Percentiles rank a stretch among this genome's conserved stretches.
Evolutionary conservation across 2,329 filamentous ascomycete species (phyloP).

Genomic region (Colletotrichum phormii): DNA sequence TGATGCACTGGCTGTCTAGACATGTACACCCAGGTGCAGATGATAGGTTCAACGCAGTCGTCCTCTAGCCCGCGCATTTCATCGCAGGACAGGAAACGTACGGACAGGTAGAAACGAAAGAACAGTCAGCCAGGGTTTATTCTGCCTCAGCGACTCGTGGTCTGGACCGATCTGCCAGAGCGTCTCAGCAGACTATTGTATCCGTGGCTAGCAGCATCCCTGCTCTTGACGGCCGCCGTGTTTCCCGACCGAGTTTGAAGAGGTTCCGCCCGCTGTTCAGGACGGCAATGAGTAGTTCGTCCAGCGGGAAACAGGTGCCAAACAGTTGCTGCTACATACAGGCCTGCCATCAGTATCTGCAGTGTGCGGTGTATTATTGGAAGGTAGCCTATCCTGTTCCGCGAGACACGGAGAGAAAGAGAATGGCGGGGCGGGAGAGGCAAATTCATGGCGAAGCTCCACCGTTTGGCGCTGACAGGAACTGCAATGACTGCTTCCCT

Average conservation of each 20-base stretch:
- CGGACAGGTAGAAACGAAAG: not conserved
- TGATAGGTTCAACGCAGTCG: conserved; percentile 27
- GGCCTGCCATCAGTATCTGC: not conserved
- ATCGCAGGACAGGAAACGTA: conserved; percentile 7
- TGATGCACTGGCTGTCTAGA: conserved; percentile 8
- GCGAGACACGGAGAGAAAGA: conserved; percentile 25
- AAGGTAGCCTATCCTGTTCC: not conserved
- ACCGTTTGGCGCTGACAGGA: not conserved
- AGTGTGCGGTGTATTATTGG: not conserved
- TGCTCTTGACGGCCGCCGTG: conserved; percentile 7
- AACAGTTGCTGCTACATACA: not conserved
- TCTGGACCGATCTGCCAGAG: conserved; percentile 22
- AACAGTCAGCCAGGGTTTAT: not conserved
- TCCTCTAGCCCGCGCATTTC: not conserved
- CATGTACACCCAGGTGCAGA: conserved; percentile 8
- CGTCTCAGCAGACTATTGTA: not conserved
- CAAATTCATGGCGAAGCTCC: conserved; percentile 2
- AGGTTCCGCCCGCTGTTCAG: not conserved
- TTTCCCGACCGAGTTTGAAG: not conserved
- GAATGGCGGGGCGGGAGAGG: conserved; percentile 16
- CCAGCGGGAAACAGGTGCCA: conserved; percentile 9
- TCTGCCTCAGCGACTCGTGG: not conserved
- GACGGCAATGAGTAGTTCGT: not conserved
- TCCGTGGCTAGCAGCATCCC: conserved; percentile 12
- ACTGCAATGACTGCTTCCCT: not conserved